phyloP scores from a whole-genome alignment of 306 rosid genomes.

The Casuarina equisetifolia region DNA sequence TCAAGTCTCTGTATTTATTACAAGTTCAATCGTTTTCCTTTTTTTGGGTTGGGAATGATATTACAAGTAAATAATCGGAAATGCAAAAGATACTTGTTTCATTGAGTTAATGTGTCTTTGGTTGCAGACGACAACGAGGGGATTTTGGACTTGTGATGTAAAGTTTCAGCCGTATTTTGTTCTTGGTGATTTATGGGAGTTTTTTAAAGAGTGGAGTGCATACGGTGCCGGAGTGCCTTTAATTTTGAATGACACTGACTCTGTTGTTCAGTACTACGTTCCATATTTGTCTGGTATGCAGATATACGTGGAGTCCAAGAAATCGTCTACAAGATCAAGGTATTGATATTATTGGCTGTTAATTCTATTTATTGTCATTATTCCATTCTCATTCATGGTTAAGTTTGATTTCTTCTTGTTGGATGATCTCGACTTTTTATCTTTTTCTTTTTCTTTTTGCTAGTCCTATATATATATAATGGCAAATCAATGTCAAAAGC shows the following conservation, averaged over 20 bases:
- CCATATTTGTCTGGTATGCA: constrained; percentile 89
- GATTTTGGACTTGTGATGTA: constrained; percentile 40
- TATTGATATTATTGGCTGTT: constrained; percentile 27
- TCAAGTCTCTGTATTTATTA: neutral
- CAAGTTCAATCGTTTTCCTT: neutral
- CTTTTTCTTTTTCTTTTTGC: too few relatives aligned
- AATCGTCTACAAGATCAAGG: constrained; percentile 58
- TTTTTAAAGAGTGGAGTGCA: constrained; percentile 92
- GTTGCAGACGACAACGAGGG: constrained; percentile 62
- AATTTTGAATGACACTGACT: constrained; percentile 63
- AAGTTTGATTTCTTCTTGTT: neutral
- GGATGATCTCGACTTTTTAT: too few relatives aligned
- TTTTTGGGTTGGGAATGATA: neutral
- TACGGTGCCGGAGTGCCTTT: constrained; percentile 96
- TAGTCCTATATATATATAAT: too few relatives aligned
- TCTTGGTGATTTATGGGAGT: constrained; percentile 85
- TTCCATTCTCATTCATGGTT: neutral
- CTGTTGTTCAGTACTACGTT: constrained; percentile 80
- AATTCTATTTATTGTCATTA: neutral
- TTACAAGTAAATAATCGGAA: neutral
- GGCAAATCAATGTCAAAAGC: neutral
- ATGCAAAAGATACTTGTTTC: neutral
- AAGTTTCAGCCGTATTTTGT: constrained; percentile 74
- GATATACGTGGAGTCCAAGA: constrained; percentile 51
- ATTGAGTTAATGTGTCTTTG: constrained; percentile 13